Evolutionary conservation across 108 stramenopile species (phyloP), one percentile per base, ranked within the genome.

Genomic region (Seminavis robusta): DNA sequence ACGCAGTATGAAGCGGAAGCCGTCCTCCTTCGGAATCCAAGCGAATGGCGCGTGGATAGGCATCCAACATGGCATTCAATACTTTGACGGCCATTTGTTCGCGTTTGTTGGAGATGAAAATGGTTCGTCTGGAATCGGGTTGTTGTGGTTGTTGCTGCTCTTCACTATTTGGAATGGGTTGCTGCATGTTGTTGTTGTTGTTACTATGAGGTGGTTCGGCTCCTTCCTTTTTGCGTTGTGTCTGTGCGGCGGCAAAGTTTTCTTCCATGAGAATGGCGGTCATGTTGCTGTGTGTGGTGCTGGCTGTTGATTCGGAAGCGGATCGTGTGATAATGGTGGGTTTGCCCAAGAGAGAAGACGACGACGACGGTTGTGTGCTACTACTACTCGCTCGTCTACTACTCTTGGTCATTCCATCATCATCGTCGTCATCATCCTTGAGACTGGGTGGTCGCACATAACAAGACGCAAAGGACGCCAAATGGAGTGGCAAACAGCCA

Each of bases 391-490:
- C 4, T 8, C 16, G 9, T n/a, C 45, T 46, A 9, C 45, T 9
- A n/a, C 16, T 17, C 9, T 54, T 38, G 21, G 28, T 9, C 7
- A 41, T 17, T 13, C 33, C n/a, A 50, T 17, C n/a, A 5, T 17
- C 21, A 45, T 49, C 48, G 19, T 37, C 39, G 30, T 43, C 51
- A 24, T 37, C 47, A 7, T 27, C 42, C 1, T 46, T 3, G 55
- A 2, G 49, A 33, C 34, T 47, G 23, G 8, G 59, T 52, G 31
- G 33, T 39, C 39, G 26, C 30, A 43, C 19, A 29, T 20, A 34
- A 51, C 86, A 89, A 53, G 88, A 87, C 15, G 88, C 87, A 68
- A 94, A 94, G 11, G 83, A 79, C 5, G 83, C 85, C 58, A 94
- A 56, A 70, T 94, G 92, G 24, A 94, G 38, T 1, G 92, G 92